Evolutionary conservation across 208 protist genomes (phyloP).

Genomic region (Acanthamoeba lenticulata): DNA sequence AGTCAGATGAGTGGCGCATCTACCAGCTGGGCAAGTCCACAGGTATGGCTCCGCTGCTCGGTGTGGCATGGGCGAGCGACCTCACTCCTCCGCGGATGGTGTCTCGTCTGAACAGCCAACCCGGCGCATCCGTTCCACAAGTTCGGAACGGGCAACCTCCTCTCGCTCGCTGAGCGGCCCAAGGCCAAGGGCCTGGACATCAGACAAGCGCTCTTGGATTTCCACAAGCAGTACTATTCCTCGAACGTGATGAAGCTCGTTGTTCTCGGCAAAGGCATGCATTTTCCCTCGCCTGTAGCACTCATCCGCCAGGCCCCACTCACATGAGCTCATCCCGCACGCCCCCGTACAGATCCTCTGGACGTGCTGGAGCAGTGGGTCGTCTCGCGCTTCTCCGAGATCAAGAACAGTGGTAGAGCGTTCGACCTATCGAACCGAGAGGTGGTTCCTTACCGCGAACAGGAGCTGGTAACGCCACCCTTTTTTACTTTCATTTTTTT

Average conservation of each 20-base stretch:
- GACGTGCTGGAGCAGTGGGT: slow-evolving; percentile 62
- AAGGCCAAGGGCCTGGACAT: not conserved
- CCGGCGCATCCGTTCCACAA: slow-evolving; percentile 71
- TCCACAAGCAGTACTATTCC: slow-evolving; percentile 88
- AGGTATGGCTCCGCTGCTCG: slow-evolving; percentile 3
- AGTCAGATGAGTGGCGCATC: slow-evolving; percentile 88
- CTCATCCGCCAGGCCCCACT: not conserved
- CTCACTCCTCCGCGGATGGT: not conserved
- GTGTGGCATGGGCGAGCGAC: too few relatives aligned
- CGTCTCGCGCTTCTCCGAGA: not conserved
- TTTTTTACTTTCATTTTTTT: too few relatives aligned
- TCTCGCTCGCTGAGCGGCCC: not conserved
- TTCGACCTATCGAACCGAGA: not conserved
- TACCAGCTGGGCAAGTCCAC: slow-evolving; percentile 86
- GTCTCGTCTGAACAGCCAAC: not conserved
- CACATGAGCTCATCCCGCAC: not conserved
- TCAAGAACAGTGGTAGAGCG: not conserved
- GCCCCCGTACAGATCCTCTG: not conserved
- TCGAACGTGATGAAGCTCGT: slow-evolving; percentile 85
- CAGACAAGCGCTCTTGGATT: slow-evolving; percentile 80
- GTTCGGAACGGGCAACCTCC: slow-evolving; percentile 78
- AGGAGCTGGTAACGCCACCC: slow-evolving; percentile 39
- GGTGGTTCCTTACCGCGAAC: not conserved
- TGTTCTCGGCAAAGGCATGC: slow-evolving; percentile 81
- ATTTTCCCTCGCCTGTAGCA: not conserved